Evolutionary conservation across 495 filamentous ascomycete species (phyloP).

Genomic region (Tuber calosporum): DNA sequence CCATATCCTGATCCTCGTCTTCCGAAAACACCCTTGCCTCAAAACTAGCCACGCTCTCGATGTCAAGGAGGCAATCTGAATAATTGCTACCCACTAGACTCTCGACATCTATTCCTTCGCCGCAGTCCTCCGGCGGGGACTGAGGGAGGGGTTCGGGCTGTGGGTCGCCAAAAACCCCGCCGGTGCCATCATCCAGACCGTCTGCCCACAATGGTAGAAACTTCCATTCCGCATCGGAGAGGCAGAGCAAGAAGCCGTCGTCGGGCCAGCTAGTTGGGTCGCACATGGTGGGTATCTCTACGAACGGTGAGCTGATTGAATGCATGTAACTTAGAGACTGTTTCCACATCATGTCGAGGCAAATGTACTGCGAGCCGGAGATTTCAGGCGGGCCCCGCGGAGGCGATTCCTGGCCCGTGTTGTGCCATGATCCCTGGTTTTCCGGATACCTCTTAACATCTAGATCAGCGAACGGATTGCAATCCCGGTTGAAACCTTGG

Average conservation of each 20-base stretch:
- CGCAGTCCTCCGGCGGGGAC: neutral
- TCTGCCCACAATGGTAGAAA: constrained; percentile 54
- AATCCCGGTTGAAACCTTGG: neutral
- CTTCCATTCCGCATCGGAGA: constrained; percentile 49
- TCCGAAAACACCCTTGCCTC: constrained; percentile 23
- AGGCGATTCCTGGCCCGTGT: neutral
- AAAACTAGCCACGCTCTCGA: constrained; percentile 27
- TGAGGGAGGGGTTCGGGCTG: neutral
- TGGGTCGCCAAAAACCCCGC: constrained; percentile 44
- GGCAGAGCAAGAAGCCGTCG: constrained; percentile 43
- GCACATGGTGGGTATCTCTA: constrained; percentile 24
- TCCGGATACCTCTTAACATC: neutral
- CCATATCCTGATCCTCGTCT: constrained; percentile 14
- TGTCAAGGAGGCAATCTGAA: constrained; percentile 23
- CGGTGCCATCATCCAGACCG: constrained; percentile 51
- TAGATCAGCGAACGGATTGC: neutral
- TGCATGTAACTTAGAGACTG: constrained; percentile 14
- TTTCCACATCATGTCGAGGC: constrained; percentile 8
- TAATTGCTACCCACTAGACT: constrained; percentile 24
- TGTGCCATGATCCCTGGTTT: neutral
- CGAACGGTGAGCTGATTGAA: neutral
- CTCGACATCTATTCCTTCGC: constrained; percentile 21
- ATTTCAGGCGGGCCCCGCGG: neutral
- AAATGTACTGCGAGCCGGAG: neutral
- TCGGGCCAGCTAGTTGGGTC: constrained; percentile 11